A percentile compares a stretch with the other conserved stretches of the same genome.
phyloP scores from a whole-genome alignment of 345 rosid genomes.

The Murraya koenigii region DNA sequence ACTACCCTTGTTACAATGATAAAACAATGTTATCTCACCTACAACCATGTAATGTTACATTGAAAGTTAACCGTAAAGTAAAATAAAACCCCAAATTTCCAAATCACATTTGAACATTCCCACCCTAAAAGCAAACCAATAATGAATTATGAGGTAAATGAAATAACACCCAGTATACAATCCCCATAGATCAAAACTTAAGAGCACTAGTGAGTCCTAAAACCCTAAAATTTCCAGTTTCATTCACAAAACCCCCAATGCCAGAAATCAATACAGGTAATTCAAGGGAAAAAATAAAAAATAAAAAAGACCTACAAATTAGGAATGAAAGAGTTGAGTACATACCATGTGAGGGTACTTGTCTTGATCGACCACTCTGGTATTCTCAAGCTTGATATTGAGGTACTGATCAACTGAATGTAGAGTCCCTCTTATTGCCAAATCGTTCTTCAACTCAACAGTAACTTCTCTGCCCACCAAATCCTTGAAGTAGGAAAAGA shows the following conservation, averaged over 20 bases:
- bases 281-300: background rate
- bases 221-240: background rate
- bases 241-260: background rate
- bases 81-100: background rate
- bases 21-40: background rate
- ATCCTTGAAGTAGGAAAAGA: conserved; percentile 99
- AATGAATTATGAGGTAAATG: background rate
- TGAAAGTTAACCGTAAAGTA: background rate
- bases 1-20: background rate
- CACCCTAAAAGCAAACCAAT: background rate
- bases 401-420: conserved; percentile 99
- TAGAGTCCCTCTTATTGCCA: conserved; percentile 97
- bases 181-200: background rate
- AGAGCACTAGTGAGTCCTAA: background rate
- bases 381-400: conserved; percentile 98
- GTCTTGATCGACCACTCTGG: conserved; percentile 99
- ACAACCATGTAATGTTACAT: background rate
- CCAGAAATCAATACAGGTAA: background rate
- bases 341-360: conserved; percentile 99
- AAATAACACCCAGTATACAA: background rate
- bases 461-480: conserved; percentile 99
- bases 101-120: background rate
- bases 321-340: conserved; percentile 11
- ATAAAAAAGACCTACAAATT: background rate
- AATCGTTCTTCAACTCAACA: conserved; percentile 96